Conservation (phyloP, 345 rosid genomes). For the Citrus unshiu region DNA sequence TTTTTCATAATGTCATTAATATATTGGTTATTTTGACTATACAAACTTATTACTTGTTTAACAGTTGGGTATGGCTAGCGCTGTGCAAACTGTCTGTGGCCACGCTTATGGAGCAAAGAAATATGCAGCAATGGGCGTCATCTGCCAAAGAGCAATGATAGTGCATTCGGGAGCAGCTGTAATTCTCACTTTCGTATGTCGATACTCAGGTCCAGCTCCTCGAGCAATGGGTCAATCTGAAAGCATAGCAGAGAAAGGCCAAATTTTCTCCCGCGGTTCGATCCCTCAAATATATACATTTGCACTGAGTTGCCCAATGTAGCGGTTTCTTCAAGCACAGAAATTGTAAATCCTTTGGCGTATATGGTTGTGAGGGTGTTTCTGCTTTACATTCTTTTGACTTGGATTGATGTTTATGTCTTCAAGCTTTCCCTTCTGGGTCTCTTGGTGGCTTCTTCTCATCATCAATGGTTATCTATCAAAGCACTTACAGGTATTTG, state of each 20-base stretch:
- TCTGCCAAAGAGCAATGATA: constrained; percentile 80
- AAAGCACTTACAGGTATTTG: constrained; percentile 69
- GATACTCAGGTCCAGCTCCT: constrained; percentile 55
- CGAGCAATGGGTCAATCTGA: constrained; percentile 55
- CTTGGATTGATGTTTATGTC: constrained; percentile 55
- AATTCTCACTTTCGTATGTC: constrained; percentile 58
- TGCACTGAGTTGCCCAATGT: constrained; percentile 74
- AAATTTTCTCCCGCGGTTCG: constrained; percentile 62
- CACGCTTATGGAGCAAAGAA: constrained; percentile 85
- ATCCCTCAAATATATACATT: constrained; percentile 81
- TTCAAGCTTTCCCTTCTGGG: constrained; percentile 53
- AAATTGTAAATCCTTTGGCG: constrained; percentile 91
- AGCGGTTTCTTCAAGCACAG: constrained; percentile 92
- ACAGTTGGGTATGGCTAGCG: constrained; percentile 93
- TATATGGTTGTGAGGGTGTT: constrained; percentile 66
- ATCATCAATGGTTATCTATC: constrained; percentile 40
- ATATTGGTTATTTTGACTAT: no score
- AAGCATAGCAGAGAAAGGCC: constrained; percentile 58
- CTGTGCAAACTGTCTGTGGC: constrained; percentile 89
- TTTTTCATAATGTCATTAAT: no score
- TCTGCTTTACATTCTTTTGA: constrained; percentile 52
- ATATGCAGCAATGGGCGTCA: constrained; percentile 69
- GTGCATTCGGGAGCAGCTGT: constrained; percentile 70
- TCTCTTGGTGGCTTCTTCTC: constrained; percentile 78
- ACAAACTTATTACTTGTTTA: neutral